Evolutionary conservation across 371 early-diverging fungal species (phyloP), one percentile per base, ranked within the genome.

Genomic region (Mucor indicus): DNA sequence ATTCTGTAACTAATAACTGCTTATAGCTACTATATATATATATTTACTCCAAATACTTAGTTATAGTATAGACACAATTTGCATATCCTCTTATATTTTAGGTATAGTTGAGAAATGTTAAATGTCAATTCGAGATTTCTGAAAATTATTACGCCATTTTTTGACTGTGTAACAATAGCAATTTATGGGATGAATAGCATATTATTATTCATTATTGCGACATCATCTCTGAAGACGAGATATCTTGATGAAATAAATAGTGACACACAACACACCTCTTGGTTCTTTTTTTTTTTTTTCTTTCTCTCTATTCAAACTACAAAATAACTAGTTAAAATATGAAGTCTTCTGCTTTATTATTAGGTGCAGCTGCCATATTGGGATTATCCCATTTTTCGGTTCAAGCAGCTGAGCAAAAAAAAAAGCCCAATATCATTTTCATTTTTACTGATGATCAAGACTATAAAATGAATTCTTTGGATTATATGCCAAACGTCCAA

Each of bases 401-500:
- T 3, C 17, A 32, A 25, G 50, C 42, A 4, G 20, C 29, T 7
- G 24, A 16, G 2, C 25, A 21, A 6, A 27, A 29, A 11, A 42
- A 41, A 21, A 61, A 62, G 31, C 84, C 85, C 13, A 85, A 85
- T 53, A 79, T 85, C 33, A 36, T 85, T 1, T 74, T 85, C 50
- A 69, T 85, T 39, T 66, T 85, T 40, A 79, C 82, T 0, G 85
- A 85, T 53, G 85, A 85, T 35, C 85, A 83, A 51, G 85, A 84
- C 52, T 56, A 65, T 11, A 52, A 48, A 4, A 46, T 79, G 58
- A 65, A 79, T 39, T 83, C 84, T 2, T 51, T 83, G 13, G 69
- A 79, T 15, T 78, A 80, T 53, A 75, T 81, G 76, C 86, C 86
- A 1, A 55, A 75, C 44, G 63, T 84, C n/a, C 72, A 85, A 57